Evolutionary conservation across 257 asterid species (phyloP), one percentile per base, ranked within the genome.

Genomic region (Solanum tarijense): DNA sequence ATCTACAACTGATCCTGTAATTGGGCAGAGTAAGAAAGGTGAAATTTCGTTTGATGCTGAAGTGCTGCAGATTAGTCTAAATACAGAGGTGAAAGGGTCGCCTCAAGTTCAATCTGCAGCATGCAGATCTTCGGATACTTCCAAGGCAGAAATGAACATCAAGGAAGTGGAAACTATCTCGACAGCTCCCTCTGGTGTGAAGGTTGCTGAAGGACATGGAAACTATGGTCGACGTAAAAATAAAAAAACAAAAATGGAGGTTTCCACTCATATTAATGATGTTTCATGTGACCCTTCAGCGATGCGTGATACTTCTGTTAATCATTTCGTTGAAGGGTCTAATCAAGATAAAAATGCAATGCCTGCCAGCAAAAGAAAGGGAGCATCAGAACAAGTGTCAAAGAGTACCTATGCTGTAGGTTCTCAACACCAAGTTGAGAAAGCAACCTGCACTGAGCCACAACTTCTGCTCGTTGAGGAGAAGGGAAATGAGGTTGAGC

Each of bases 401-500:
- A 58, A 89, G 88, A 89, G 90, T 62, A n/a, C 74, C 81, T 66
- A 88, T 83, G 66, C 46, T 48, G 86, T 46, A 35, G 87, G 73
- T 74, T 89, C 87, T 87, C 52, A 20, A 55, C 83, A 66, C 82
- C 81, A 91, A 88, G 86, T 66, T 65, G 83, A 41, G 52, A 85
- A 69, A 85, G 86, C 83, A 39, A 83, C 82, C 27, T 78, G 58
- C 72, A 89, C 25, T 31, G 88, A 86, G 87, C 87, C 84, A 88
- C 82, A 88, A 52, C 43, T 87, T 88, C 65, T 60, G 66, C 88
- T 87, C 12, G 25, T 87, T n/a, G 55, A 38, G 43, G 92, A 72
- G 78, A 86, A 89, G 85, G 89, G 79, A 82, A 90, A 84, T 68
- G 83, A 91, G 87, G 89, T 29, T 39, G 88, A 81, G n/a, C 62